Evolutionary conservation across 495 filamentous ascomycete genomes (phyloP).

Genomic region (Aspergillus homomorphus): DNA sequence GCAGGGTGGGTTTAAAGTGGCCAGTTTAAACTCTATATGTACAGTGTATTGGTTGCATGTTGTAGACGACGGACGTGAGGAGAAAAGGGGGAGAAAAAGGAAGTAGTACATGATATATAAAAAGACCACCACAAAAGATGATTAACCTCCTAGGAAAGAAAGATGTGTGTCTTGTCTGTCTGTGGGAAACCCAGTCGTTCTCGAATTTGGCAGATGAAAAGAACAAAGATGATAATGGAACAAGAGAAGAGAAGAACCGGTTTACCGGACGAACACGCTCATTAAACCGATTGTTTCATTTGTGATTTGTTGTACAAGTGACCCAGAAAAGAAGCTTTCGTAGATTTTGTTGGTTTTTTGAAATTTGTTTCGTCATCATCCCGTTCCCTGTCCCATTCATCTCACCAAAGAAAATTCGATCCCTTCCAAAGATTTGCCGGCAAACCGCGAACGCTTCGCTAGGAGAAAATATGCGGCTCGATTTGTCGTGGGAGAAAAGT

Average conservation of each 20-base stretch:
- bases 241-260: not conserved
- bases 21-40: conserved; percentile 47
- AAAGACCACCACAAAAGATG: conserved; percentile 26
- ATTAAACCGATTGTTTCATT: not conserved
- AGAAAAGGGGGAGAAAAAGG: conserved; percentile 18
- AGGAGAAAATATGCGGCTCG: not conserved
- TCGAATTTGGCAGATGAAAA: not conserved
- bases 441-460: not conserved
- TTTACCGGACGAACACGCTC: not conserved
- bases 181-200: not conserved
- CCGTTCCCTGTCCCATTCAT: not conserved
- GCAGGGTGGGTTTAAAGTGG: conserved; percentile 19
- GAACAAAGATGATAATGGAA: not conserved
- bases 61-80: conserved; percentile 19
- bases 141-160: conserved; percentile 18
- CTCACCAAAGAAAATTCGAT: not conserved
- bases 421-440: not conserved
- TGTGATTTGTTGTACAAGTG: not conserved
- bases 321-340: not conserved
- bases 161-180: not conserved
- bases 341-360: not conserved
- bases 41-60: conserved; percentile 30
- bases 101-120: conserved; percentile 34
- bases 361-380: not conserved
- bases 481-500: conserved; percentile 4